Evolutionary conservation across 148 eudicot genomes (phyloP).

Genomic region (Dianthus caryophyllus): DNA sequence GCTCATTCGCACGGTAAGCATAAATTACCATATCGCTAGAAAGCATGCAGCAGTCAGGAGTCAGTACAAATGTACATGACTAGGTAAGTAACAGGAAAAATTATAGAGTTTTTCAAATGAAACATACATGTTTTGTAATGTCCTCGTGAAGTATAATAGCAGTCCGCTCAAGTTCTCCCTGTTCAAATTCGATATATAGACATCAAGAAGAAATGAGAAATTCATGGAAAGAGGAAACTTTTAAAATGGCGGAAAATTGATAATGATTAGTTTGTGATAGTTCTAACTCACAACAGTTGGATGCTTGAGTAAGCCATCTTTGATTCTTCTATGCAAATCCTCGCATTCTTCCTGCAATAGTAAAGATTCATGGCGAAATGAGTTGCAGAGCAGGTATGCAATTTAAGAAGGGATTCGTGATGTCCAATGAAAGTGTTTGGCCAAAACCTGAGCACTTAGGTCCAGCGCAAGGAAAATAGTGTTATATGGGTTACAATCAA

Average conservation of each 20-base stretch:
- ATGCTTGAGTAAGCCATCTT: slow-evolving; percentile 56
- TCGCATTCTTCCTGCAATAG: slow-evolving; percentile 70
- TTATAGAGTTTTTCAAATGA: not conserved
- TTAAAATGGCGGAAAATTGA: not conserved
- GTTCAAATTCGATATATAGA: slow-evolving; percentile 14
- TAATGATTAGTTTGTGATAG: not conserved
- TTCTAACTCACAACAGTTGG: slow-evolving; percentile 62
- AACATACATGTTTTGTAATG: slow-evolving; percentile 69
- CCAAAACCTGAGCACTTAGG: not conserved
- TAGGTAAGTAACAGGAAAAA: not conserved
- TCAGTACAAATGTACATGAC: not conserved
- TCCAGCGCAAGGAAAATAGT: not conserved
- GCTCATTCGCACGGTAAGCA: not conserved
- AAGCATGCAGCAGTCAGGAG: not conserved
- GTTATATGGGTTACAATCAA: not conserved
- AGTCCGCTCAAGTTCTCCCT: slow-evolving; percentile 71
- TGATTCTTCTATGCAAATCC: slow-evolving; percentile 55
- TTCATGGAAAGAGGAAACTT: not conserved
- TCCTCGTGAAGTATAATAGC: slow-evolving; percentile 57
- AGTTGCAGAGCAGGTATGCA: not conserved
- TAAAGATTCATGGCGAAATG: not conserved
- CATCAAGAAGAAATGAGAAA: not conserved
- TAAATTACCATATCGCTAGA: not conserved
- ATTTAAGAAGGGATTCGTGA: not conserved
- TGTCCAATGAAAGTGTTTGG: not conserved